Conservation (phyloP, 495 filamentous ascomycete species). For the Echria macrotheca region DNA sequence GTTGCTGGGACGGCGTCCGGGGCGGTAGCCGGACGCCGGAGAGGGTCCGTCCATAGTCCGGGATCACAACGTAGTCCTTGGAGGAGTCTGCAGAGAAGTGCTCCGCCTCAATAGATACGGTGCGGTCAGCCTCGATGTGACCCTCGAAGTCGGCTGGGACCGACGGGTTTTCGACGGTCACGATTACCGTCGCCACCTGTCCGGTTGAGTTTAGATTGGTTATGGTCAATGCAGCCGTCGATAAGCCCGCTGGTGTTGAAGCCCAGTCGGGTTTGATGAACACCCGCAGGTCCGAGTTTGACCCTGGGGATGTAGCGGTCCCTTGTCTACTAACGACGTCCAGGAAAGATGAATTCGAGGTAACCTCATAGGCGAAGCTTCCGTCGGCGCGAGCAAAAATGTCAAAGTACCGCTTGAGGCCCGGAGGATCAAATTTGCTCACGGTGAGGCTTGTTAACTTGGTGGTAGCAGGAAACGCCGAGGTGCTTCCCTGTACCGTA, state of each 20-base stretch:
- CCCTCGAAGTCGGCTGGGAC: slow-evolving; percentile 47
- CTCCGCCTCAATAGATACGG: slow-evolving; percentile 52
- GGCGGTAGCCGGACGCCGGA: slow-evolving; percentile 48
- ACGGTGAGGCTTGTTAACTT: slow-evolving; percentile 44
- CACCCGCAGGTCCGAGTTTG: slow-evolving; percentile 43
- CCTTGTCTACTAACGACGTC: slow-evolving; percentile 41
- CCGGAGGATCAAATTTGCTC: slow-evolving; percentile 45
- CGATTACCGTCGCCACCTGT: slow-evolving; percentile 40
- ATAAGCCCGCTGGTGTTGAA: slow-evolving; percentile 41
- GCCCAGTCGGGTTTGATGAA: slow-evolving; percentile 50
- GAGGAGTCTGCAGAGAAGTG: slow-evolving; percentile 38
- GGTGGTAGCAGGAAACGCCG: slow-evolving; percentile 41
- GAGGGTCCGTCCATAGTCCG: slow-evolving; percentile 47
- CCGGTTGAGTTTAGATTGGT: slow-evolving; percentile 34
- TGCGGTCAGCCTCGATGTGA: slow-evolving; percentile 50
- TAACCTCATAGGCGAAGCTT: slow-evolving; percentile 46
- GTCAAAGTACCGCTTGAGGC: slow-evolving; percentile 47
- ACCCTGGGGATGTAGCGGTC: slow-evolving; percentile 28
- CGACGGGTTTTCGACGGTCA: slow-evolving; percentile 47
- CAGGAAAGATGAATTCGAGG: slow-evolving; percentile 45
- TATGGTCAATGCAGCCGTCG: slow-evolving; percentile 33
- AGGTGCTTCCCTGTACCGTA: slow-evolving; percentile 46
- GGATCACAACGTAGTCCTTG: slow-evolving; percentile 38
- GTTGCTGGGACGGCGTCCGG: slow-evolving; percentile 35
- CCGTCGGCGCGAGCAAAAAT: slow-evolving; percentile 51